Evolutionary conservation across 495 filamentous ascomycete genomes (phyloP).

Genomic region (Annulohypoxylon maeteangense): DNA sequence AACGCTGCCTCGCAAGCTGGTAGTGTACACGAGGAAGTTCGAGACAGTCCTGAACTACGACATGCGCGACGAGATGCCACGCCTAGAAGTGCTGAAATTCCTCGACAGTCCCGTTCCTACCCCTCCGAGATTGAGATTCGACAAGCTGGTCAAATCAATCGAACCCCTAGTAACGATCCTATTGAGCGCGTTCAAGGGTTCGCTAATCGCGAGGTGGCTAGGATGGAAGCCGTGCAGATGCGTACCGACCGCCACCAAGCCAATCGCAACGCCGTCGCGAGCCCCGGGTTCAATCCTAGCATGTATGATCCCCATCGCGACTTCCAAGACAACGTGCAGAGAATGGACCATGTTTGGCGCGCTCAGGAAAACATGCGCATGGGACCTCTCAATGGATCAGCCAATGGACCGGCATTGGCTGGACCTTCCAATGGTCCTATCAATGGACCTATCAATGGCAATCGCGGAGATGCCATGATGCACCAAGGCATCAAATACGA

Average conservation of each 20-base stretch:
- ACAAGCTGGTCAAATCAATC: conserved; percentile 30
- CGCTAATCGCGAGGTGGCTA: conserved; percentile 56
- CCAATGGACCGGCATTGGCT: too few relatives aligned
- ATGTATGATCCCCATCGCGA: conserved; percentile 41
- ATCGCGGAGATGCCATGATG: conserved; percentile 59
- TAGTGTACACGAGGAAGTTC: conserved; percentile 26
- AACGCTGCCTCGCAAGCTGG: conserved; percentile 1
- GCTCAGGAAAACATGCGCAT: conserved; percentile 57
- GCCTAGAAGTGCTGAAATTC: conserved; percentile 19
- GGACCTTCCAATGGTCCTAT: too few relatives aligned
- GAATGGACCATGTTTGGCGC: conserved; percentile 59
- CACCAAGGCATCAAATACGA: conserved; percentile 65
- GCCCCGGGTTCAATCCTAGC: conserved; percentile 15
- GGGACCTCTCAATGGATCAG: conserved; percentile 26
- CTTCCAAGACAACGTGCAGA: conserved; percentile 56
- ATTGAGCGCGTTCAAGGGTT: conserved; percentile 54
- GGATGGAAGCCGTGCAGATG: conserved; percentile 54
- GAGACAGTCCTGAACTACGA: conserved; percentile 44
- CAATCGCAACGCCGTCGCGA: conserved; percentile 39
- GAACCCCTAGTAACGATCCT: conserved; percentile 39
- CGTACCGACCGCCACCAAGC: conserved; percentile 53
- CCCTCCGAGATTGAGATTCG: conserved; percentile 39
- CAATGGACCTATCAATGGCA: conserved; percentile 43
- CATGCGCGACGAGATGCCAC: conserved; percentile 44
- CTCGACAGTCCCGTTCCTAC: conserved; percentile 28